Evolutionary conservation across 352 stramenopile species (phyloP).

Genomic region (Thraustochytrium striatum): DNA sequence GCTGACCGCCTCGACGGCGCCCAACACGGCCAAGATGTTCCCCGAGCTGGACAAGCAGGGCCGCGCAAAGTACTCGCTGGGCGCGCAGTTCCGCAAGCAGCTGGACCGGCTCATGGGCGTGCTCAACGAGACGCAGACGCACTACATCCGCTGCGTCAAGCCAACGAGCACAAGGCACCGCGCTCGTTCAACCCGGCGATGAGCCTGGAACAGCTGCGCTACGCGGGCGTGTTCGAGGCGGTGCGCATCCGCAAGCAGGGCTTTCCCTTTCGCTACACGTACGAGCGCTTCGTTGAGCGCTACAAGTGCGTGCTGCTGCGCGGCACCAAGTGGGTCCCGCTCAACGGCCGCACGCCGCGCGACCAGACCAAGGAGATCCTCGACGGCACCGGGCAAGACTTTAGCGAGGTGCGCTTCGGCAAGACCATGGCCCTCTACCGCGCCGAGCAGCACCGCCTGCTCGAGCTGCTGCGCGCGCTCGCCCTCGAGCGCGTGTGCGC

Average conservation of each 20-base stretch:
- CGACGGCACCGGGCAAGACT: conserved; percentile 23
- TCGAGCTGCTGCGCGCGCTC: conserved; percentile 52
- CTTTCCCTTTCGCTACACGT: conserved; percentile 92
- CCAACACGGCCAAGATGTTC: conserved; percentile 63
- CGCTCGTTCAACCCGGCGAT: conserved; percentile 78
- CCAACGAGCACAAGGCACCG: conserved; percentile 91
- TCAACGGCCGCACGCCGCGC: conserved; percentile 21
- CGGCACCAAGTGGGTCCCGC: conserved; percentile 28
- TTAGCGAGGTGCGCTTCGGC: conserved; percentile 43
- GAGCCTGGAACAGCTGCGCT: conserved; percentile 88
- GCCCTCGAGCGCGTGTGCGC: neutral
- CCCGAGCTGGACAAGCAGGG: conserved; percentile 63
- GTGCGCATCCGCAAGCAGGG: conserved; percentile 93
- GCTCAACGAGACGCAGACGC: conserved; percentile 84
- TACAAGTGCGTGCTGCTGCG: conserved; percentile 44
- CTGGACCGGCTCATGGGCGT: conserved; percentile 82
- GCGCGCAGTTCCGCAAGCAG: conserved; percentile 64
- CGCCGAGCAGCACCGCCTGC: conserved; percentile 51
- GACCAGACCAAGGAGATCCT: conserved; percentile 28
- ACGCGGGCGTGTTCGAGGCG: conserved; percentile 96
- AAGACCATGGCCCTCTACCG: conserved; percentile 53
- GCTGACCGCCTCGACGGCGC: conserved; percentile 42
- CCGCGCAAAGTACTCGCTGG: conserved; percentile 38
- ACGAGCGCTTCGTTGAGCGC: conserved; percentile 62
- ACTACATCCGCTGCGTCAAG: conserved; percentile 97